A percentile compares a stretch with the other conserved stretches of the same genome.
These are phyloP conservation scores for Ceratocystis cacaofunesta DNA, from an alignment of 2,329 filamentous ascomycete genomes.

Conservation along the genomic window DNA sequence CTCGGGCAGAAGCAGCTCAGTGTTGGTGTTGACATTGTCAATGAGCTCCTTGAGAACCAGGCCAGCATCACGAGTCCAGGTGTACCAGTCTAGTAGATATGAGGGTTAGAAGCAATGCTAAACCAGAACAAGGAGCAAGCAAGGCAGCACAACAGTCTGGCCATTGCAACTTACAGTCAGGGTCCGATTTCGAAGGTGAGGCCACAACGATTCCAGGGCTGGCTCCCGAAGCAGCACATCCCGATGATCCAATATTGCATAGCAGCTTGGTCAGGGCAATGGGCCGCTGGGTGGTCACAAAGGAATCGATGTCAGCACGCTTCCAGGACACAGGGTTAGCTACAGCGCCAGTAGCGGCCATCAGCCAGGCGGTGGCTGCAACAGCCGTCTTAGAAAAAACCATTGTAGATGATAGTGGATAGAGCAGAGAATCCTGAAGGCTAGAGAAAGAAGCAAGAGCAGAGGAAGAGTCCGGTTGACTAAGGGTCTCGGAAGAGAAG, in stretches of 20 bases:
- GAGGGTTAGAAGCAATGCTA: background rate
- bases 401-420: conserved; percentile 14
- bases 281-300: conserved; percentile 36
- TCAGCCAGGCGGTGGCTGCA: conserved; percentile 12
- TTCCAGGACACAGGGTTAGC: conserved; percentile 12
- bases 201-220: conserved; percentile 40
- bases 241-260: conserved; percentile 44
- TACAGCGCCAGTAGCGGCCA: conserved; percentile 15
- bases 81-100: conserved; percentile 51
- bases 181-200: conserved; percentile 37
- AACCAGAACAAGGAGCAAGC: background rate
- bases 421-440: background rate
- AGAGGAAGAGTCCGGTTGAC: conserved; percentile 8
- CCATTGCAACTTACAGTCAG: conserved; percentile 35
- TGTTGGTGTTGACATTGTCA: conserved; percentile 42
- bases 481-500: conserved; percentile 6
- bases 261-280: conserved; percentile 38
- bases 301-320: conserved; percentile 29
- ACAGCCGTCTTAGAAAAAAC: conserved; percentile 15
- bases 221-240: conserved; percentile 35
- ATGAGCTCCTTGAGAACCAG: conserved; percentile 54
- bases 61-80: conserved; percentile 63
- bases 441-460: background rate
- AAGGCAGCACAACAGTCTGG: background rate
- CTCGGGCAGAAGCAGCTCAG: conserved; percentile 38